Conservation (phyloP, 2,329 filamentous ascomycete genomes). For the Helicocarpus griseus region DNA sequence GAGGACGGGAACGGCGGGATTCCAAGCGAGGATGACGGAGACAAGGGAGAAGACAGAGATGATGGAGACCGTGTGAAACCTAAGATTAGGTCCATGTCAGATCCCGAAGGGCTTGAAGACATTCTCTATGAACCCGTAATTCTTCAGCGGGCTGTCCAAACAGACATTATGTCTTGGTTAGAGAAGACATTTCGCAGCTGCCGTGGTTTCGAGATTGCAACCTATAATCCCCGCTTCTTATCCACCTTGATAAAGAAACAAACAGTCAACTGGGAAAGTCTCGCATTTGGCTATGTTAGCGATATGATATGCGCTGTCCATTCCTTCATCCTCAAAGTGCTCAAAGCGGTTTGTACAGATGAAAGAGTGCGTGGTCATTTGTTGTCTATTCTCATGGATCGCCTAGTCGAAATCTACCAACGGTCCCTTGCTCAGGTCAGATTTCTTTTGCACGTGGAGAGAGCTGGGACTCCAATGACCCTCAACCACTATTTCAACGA, state of each 20-base stretch:
- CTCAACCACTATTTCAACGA: conserved; percentile 44
- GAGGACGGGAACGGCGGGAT: too few relatives aligned
- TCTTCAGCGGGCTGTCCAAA: conserved; percentile 8
- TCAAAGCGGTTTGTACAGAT: conserved; percentile 39
- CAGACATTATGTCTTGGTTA: conserved; percentile 39
- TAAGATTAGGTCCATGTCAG: background rate
- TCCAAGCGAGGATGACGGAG: too few relatives aligned
- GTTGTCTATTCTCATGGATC: conserved; percentile 34
- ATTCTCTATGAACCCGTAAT: conserved; percentile 9
- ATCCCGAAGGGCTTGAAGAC: conserved; percentile 12
- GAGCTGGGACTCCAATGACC: conserved; percentile 38
- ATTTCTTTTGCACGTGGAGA: conserved; percentile 47
- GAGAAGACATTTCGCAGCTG: conserved; percentile 33
- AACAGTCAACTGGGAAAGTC: conserved; percentile 42
- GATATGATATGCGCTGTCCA: conserved; percentile 45
- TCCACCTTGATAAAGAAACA: conserved; percentile 42
- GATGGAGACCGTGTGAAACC: too few relatives aligned
- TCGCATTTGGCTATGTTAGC: conserved; percentile 43
- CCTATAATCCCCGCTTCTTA: conserved; percentile 26
- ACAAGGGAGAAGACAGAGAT: too few relatives aligned
- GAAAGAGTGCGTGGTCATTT: conserved; percentile 34
- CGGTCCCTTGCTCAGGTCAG: conserved; percentile 39
- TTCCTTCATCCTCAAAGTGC: conserved; percentile 38
- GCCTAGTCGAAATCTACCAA: conserved; percentile 38
- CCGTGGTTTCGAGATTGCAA: conserved; percentile 48